Conservation (phyloP, 2,329 filamentous ascomycete genomes). For the Microcera coccophila region DNA sequence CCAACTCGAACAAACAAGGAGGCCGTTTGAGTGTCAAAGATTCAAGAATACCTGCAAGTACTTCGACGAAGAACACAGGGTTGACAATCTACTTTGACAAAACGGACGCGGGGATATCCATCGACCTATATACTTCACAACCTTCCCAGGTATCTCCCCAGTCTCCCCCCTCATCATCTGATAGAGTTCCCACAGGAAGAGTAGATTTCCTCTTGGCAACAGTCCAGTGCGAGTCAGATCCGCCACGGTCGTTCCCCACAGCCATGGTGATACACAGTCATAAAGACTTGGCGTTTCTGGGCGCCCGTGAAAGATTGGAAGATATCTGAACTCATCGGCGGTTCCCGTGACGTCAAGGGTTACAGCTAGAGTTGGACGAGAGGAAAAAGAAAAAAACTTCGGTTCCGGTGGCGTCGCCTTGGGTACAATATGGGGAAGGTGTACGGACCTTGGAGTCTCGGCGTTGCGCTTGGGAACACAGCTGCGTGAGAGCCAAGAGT, state of each 20-base stretch:
- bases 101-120: background rate
- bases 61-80: too few species aligned
- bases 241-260: constrained; percentile 19
- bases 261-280: background rate
- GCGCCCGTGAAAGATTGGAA: too few species aligned
- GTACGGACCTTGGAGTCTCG: too few species aligned
- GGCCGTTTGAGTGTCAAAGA: background rate
- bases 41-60: background rate
- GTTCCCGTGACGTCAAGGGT: constrained; percentile 18
- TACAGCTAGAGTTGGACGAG: background rate
- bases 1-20: background rate
- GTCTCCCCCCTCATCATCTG: constrained; percentile 1
- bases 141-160: background rate
- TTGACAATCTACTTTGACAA: too few species aligned
- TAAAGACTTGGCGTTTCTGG: constrained; percentile 1
- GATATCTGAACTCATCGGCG: too few species aligned
- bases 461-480: too few species aligned
- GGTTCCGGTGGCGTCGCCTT: constrained; percentile 12
- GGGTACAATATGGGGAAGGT: too few species aligned
- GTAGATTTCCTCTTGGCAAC: constrained; percentile 12
- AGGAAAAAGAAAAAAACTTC: constrained; percentile 2
- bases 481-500: too few species aligned
- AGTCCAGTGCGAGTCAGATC: constrained; percentile 19
- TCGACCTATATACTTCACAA: background rate
- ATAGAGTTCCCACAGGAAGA: constrained; percentile 11